phyloP scores from a whole-genome alignment of 345 rosid species.

The Euclidium syriacum region DNA sequence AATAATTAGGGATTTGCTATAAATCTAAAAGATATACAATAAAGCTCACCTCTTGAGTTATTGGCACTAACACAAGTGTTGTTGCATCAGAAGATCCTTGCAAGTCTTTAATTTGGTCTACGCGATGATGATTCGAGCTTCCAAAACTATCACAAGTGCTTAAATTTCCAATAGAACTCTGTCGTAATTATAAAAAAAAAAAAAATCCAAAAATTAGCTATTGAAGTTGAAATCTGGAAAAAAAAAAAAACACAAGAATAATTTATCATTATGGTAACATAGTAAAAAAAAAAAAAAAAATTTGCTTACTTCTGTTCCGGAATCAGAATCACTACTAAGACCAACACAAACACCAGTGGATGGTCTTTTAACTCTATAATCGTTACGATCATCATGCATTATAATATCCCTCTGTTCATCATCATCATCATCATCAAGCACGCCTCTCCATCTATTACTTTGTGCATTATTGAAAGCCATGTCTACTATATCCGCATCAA shows the following conservation, averaged over 20 bases:
- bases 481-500: too few relatives aligned
- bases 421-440: too few relatives aligned
- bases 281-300: too few relatives aligned
- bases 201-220: neutral
- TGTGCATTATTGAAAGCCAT: neutral
- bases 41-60: conserved; percentile 13
- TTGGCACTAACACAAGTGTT: neutral
- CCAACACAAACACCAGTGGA: neutral
- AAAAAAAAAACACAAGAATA: neutral
- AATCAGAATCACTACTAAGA: conserved; percentile 8
- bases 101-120: neutral
- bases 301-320: conserved; percentile 16
- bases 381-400: conserved; percentile 4
- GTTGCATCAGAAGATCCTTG: neutral
- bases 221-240: neutral
- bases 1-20: neutral
- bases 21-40: too few relatives aligned
- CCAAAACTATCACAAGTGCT: conserved; percentile 17
- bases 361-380: conserved; percentile 7
- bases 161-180: neutral
- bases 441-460: neutral
- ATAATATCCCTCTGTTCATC: neutral
- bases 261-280: too few relatives aligned
- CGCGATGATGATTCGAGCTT: conserved; percentile 5
- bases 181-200: neutral